Conservation (phyloP, 805 yeast species). For the Candida adriatica region DNA sequence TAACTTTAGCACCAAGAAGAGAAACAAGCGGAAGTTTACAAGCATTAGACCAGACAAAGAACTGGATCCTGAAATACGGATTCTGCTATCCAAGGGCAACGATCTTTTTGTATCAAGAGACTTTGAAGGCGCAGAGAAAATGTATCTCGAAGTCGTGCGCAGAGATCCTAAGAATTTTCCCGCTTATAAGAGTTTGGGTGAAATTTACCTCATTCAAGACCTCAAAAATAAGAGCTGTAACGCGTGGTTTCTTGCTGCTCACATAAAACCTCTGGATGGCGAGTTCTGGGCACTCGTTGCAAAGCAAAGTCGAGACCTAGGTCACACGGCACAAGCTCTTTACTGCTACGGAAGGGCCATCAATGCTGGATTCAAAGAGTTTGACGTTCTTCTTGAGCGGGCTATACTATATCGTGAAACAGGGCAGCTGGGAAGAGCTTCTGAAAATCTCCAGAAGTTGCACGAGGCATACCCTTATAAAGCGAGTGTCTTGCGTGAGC, state of each 20-base stretch:
- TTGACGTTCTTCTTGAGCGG: slow-evolving; percentile 54
- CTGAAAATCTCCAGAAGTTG: slow-evolving; percentile 62
- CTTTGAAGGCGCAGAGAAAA: slow-evolving; percentile 48
- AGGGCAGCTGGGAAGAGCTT: slow-evolving; percentile 62
- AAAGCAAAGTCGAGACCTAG: slow-evolving; percentile 54
- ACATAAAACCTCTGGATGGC: slow-evolving; percentile 66
- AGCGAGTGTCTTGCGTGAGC: slow-evolving; percentile 50
- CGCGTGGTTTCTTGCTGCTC: slow-evolving; percentile 79
- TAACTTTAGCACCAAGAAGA: slow-evolving; percentile 46
- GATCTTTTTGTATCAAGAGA: slow-evolving; percentile 70
- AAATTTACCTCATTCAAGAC: slow-evolving; percentile 65
- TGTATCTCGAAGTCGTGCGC: slow-evolving; percentile 65
- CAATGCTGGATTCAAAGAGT: slow-evolving; percentile 37
- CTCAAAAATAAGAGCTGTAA: slow-evolving; percentile 66
- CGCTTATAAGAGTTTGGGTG: slow-evolving; percentile 87
- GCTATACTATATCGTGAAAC: slow-evolving; percentile 61
- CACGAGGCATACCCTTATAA: slow-evolving; percentile 53
- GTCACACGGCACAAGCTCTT: slow-evolving; percentile 68
- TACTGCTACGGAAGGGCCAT: slow-evolving; percentile 71
- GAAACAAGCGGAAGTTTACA: slow-evolving; percentile 28
- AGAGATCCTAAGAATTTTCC: slow-evolving; percentile 71
- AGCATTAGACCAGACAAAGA: slow-evolving; percentile 31
- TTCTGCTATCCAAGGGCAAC: slow-evolving; percentile 63
- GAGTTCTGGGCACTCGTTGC: slow-evolving; percentile 77
- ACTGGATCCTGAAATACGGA: slow-evolving; percentile 67